Evolutionary conservation across 2,329 filamentous ascomycete genomes (phyloP), one percentile per base, ranked within the genome.

Genomic region (Nigrograna mackinnonii): DNA sequence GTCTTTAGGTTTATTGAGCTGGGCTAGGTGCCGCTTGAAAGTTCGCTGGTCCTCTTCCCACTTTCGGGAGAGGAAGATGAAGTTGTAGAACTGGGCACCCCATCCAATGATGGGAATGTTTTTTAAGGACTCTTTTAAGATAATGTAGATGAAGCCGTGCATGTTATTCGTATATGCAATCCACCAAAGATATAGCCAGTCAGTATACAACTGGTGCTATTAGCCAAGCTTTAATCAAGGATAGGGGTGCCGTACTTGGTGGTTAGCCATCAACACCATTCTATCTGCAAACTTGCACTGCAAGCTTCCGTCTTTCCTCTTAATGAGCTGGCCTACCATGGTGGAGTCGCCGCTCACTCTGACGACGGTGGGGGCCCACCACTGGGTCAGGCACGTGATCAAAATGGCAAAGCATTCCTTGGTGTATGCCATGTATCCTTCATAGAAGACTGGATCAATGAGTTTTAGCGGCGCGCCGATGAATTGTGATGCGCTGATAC

Each of bases 161-260:
- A 90, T 89, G 39, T 80, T 79, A 43, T 87, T 87, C 19, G 87
- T 89, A 59, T 95, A 95, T n/a, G 85, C 88, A 19, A 90, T 85
- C 90, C 90, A 95, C 90, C 90, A 95, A 6, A 95, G 79, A 64
- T 95, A 95, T 6, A 95, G 71, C 90, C 89, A 95, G 70, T 95
- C 89, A 6, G 89, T 92, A 64, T 95, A 95, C 39, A 95, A 84
- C 80, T 72, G 41, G n/a, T 19, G 5, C 6, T 5, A 30, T 54
- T 12, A 49, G 43, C 20, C 24, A 28, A 11, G 24, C 24, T 28
- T 24, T 30, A 37, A 12, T 20, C 12, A 14, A 30, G 2, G 6
- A 37, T 12, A 11, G 20, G 17, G 7, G 12, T 2, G n/a, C 39
- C 41, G n/a, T 44, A 58, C 54, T 55, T 91, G 89, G 62, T 95